These are phyloP conservation scores for Melampsora medusae DNA, from an alignment of 1,284 basidiomycete species.

Conservation along the genomic window DNA sequence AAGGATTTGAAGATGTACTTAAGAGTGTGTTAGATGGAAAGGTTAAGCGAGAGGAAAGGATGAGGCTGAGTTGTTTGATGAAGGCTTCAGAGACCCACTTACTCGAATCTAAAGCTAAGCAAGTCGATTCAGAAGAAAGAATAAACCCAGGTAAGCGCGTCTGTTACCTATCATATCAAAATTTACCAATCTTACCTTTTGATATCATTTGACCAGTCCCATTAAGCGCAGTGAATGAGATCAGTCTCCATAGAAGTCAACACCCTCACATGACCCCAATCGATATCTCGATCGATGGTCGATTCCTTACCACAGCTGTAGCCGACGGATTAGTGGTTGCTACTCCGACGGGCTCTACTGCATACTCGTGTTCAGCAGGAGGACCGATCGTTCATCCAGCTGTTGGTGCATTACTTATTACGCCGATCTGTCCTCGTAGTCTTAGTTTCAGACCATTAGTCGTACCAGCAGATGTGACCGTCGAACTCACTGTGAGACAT, in stretches of 20 bases:
- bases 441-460: constrained; percentile 88
- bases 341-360: constrained; percentile 93
- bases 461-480: constrained; percentile 75
- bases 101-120: not conserved
- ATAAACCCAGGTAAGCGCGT: too few species aligned
- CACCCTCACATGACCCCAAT: constrained; percentile 90
- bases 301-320: constrained; percentile 90
- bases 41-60: constrained; percentile 30
- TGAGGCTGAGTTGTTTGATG: constrained; percentile 33
- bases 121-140: too few species aligned
- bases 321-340: constrained; percentile 92
- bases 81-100: not conserved
- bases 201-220: constrained; percentile 40
- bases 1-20: constrained; percentile 60
- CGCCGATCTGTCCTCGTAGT: constrained; percentile 90
- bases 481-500: constrained; percentile 71
- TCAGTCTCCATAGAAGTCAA: constrained; percentile 84
- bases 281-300: constrained; percentile 90
- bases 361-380: constrained; percentile 91
- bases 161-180: constrained; percentile 47
- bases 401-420: constrained; percentile 81
- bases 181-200: constrained; percentile 8
- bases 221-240: constrained; percentile 92
- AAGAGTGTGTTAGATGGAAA: constrained; percentile 45
- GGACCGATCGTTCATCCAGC: constrained; percentile 95